phyloP scores from a whole-genome alignment of 1,284 basidiomycete species.

The Mycosarcoma maydis region DNA sequence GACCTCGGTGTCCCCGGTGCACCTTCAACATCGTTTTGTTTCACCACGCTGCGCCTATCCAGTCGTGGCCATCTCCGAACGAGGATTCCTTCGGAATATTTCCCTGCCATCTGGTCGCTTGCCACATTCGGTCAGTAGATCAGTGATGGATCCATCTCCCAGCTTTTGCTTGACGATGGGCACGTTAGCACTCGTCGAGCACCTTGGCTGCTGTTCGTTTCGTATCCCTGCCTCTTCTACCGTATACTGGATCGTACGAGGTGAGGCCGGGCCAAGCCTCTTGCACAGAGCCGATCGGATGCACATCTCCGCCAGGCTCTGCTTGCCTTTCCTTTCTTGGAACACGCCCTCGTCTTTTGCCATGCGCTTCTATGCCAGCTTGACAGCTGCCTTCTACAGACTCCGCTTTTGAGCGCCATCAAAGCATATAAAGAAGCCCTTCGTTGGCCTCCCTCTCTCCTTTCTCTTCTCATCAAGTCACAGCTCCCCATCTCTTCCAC shows the following conservation, averaged over 20 bases:
- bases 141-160: too few species aligned
- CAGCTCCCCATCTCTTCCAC: constrained; percentile 10
- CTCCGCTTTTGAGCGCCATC: constrained; percentile 21
- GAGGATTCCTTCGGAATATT: constrained; percentile 34
- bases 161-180: too few species aligned
- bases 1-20: background rate
- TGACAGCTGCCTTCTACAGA: constrained; percentile 19
- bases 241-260: too few species aligned
- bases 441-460: constrained; percentile 19
- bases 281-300: background rate
- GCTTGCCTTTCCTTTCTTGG: background rate
- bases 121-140: background rate
- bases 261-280: too few species aligned
- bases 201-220: background rate
- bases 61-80: constrained; percentile 1
- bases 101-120: constrained; percentile 8
- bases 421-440: constrained; percentile 25
- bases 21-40: too few species aligned
- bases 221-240: background rate
- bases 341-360: background rate
- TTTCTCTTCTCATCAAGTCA: constrained; percentile 29
- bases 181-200: constrained; percentile 1
- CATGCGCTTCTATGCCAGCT: constrained; percentile 1
- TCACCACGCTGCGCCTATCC: background rate
- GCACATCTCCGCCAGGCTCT: background rate